Evolutionary conservation across 2,329 filamentous ascomycete genomes (phyloP).

Genomic region (Cercospora brassicicola): DNA sequence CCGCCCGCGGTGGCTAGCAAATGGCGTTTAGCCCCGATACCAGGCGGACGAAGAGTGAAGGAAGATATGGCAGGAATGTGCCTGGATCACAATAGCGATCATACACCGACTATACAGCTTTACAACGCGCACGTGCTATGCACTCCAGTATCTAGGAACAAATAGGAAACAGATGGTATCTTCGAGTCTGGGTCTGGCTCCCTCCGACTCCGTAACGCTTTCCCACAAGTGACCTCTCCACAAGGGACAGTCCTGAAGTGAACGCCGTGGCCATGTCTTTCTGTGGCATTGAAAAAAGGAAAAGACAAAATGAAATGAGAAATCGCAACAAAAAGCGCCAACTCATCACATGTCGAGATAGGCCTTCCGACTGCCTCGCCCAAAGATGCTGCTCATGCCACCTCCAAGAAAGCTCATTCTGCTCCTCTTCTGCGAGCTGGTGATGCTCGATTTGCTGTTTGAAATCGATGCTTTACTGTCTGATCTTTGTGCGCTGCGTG

Average conservation of each 20-base stretch:
- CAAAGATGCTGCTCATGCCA: slow-evolving; percentile 9
- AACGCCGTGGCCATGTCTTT: background rate
- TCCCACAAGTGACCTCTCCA: background rate
- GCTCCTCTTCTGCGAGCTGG: slow-evolving; percentile 5
- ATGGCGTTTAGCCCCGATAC: background rate
- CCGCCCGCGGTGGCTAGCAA: background rate
- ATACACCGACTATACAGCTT: slow-evolving; percentile 3
- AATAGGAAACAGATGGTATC: slow-evolving; percentile 12
- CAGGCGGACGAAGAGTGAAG: background rate
- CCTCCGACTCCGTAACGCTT: background rate
- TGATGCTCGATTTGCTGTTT: slow-evolving; percentile 14
- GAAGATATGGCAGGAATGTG: background rate
- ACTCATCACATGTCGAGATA: slow-evolving; percentile 9
- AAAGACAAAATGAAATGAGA: background rate
- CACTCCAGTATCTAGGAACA: slow-evolving; percentile 2
- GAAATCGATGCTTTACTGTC: slow-evolving; percentile 5
- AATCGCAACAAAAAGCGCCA: background rate
- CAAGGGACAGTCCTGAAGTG: background rate
- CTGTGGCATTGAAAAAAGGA: background rate
- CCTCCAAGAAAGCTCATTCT: slow-evolving; percentile 14
- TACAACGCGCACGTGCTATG: slow-evolving; percentile 4
- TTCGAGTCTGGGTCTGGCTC: background rate
- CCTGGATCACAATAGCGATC: background rate
- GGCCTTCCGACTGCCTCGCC: slow-evolving; percentile 9
- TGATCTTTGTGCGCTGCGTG: background rate